phyloP scores from a whole-genome alignment of 306 rosid genomes.

The Ormosia emarginata region DNA sequence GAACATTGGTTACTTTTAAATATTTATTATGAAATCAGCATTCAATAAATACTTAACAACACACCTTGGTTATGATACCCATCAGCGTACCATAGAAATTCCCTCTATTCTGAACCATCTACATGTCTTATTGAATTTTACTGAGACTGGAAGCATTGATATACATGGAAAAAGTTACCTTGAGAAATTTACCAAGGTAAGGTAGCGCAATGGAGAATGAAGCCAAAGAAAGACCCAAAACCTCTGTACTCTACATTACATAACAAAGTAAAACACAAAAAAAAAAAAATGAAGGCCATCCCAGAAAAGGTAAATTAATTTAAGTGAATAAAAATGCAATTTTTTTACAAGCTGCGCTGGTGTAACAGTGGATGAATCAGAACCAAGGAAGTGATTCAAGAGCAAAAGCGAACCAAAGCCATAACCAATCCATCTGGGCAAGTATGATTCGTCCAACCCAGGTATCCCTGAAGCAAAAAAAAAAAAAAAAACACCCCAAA shows the following conservation, averaged over 20 bases:
- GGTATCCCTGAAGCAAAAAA: conserved; percentile 68
- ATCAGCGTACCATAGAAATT: too few relatives aligned
- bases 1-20: too few relatives aligned
- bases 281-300: not conserved
- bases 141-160: not conserved
- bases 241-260: conserved; percentile 58
- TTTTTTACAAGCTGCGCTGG: conserved; percentile 62
- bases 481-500: not conserved
- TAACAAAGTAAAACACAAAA: conserved; percentile 20
- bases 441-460: conserved; percentile 92
- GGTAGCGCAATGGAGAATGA: conserved; percentile 70
- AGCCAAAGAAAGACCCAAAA: conserved; percentile 80
- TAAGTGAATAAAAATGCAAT: not conserved
- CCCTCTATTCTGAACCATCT: not conserved
- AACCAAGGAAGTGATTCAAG: conserved; percentile 68
- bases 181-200: conserved; percentile 81
- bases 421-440: conserved; percentile 96
- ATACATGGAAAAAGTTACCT: conserved; percentile 45
- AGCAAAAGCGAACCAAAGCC: conserved; percentile 83
- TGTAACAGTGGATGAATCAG: conserved; percentile 48
- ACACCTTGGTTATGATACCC: too few relatives aligned
- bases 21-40: too few relatives aligned
- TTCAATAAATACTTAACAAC: too few relatives aligned
- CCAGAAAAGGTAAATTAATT: not conserved
- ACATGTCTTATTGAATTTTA: not conserved